Evolutionary conservation across 176 grass and related monocot species (phyloP).

Genomic region (Carex parvula): DNA sequence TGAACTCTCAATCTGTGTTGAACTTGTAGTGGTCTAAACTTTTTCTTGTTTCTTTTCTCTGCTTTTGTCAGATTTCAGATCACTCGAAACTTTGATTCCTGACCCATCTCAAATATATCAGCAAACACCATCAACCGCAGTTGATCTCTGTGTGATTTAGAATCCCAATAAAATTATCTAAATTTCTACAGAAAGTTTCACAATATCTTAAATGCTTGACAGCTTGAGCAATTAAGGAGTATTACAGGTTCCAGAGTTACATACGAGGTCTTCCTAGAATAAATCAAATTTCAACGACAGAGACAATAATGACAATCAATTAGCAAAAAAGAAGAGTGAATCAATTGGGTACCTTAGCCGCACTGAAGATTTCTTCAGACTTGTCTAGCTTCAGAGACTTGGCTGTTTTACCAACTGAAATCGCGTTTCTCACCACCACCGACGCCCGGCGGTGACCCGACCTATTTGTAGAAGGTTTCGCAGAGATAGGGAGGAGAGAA

Average conservation of each 20-base stretch:
- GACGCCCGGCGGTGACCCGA: conserved; percentile 18
- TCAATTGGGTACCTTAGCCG: conserved; percentile 44
- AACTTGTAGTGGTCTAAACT: background rate
- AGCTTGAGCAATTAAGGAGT: background rate
- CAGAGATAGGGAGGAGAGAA: conserved; percentile 15
- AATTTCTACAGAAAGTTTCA: background rate
- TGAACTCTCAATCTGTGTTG: background rate
- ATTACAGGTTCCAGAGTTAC: background rate
- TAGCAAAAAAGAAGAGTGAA: background rate
- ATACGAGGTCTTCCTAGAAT: background rate
- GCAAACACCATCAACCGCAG: background rate
- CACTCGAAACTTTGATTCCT: background rate
- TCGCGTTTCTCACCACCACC: conserved; percentile 33
- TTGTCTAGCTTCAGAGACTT: conserved; percentile 56
- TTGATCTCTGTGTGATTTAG: background rate
- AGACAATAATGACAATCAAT: background rate
- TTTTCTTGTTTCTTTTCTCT: background rate
- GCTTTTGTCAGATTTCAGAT: background rate
- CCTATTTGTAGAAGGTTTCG: conserved; percentile 6
- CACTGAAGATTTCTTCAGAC: conserved; percentile 87
- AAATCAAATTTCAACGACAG: background rate
- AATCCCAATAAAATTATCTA: background rate
- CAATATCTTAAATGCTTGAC: background rate
- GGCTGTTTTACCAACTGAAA: conserved; percentile 56
- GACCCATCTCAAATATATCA: background rate